A percentile compares a stretch with the other conserved stretches of the same genome.
phyloP scores from a whole-genome alignment of 1,284 basidiomycete species.

The Chalciporus sp. region DNA sequence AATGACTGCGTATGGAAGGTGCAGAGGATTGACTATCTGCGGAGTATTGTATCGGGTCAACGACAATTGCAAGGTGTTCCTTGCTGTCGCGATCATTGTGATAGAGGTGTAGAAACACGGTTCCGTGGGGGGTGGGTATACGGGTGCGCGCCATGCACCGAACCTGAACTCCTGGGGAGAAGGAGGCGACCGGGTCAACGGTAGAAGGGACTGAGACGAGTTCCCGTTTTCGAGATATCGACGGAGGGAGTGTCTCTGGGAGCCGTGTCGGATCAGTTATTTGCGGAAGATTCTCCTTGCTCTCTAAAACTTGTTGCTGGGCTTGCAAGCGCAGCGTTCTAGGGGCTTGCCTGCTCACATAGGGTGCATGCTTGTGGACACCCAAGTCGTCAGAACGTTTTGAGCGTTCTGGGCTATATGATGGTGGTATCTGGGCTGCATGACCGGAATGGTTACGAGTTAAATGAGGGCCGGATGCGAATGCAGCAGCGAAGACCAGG shows the following conservation, averaged over 20 bases:
- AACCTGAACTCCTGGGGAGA: conserved; percentile 48
- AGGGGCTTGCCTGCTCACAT: conserved; percentile 74
- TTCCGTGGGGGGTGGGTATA: conserved; percentile 95
- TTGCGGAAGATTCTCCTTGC: conserved; percentile 36
- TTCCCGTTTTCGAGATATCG: conserved; percentile 26
- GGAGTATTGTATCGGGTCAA: conserved; percentile 83
- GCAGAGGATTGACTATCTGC: conserved; percentile 40
- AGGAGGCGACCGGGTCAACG: conserved; percentile 6
- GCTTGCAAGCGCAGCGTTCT: conserved; percentile 55
- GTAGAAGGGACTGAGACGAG: conserved; percentile 6
- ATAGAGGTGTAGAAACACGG: conserved; percentile 93
- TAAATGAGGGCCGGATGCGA: conserved; percentile 68
- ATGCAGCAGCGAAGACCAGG: conserved; percentile 69
- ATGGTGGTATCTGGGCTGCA: conserved; percentile 55
- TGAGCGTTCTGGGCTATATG: conserved; percentile 55
- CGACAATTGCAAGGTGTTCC: conserved; percentile 97
- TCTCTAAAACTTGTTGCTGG: conserved; percentile 15
- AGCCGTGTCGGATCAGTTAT: conserved; percentile 24
- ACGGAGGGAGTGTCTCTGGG: conserved; percentile 29
- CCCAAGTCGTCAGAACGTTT: conserved; percentile 44
- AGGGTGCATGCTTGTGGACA: conserved; percentile 48
- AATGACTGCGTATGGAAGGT: conserved; percentile 76
- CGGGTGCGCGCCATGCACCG: conserved; percentile 96
- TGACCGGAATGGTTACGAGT: conserved; percentile 65
- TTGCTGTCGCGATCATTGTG: conserved; percentile 89